Percentiles rank a stretch among this genome's conserved stretches.
Conservation (phyloP, 1,284 basidiomycete genomes). For the Apiotrichum gamsii region DNA sequence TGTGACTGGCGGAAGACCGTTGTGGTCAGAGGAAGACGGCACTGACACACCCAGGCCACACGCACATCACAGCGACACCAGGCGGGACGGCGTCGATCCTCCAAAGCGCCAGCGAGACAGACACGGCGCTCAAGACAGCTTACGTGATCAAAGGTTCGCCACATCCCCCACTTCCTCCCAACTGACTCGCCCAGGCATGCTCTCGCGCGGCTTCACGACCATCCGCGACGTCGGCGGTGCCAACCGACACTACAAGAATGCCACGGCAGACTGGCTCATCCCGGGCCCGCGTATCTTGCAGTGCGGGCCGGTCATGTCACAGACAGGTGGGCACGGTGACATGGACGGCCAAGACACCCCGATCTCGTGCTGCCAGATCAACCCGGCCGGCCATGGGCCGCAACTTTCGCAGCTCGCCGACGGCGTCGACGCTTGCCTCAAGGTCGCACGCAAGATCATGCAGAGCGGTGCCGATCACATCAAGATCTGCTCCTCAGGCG, state of each 20-base stretch:
- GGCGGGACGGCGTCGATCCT: conserved; percentile 21
- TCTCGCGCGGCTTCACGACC: conserved; percentile 52
- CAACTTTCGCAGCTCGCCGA: conserved; percentile 3
- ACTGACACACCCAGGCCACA: conserved; percentile 47
- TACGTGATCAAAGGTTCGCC: conserved; percentile 45
- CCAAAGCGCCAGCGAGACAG: conserved; percentile 29
- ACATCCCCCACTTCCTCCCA: too few species aligned
- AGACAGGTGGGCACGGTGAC: conserved; percentile 20
- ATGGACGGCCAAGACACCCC: conserved; percentile 1
- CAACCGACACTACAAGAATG: conserved; percentile 14
- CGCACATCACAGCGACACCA: conserved; percentile 51
- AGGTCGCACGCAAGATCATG: conserved; percentile 9
- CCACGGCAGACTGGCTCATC: conserved; percentile 18
- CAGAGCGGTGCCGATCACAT: conserved; percentile 17
- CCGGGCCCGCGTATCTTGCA: conserved; percentile 20
- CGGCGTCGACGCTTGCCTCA: conserved; percentile 5
- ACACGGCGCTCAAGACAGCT: conserved; percentile 46
- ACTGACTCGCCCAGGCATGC: too few species aligned
- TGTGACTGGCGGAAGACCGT: too few species aligned
- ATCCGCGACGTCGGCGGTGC: conserved; percentile 47
- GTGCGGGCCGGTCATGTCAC: neutral
- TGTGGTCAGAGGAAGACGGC: too few species aligned
- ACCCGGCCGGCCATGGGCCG: neutral
- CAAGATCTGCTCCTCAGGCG: conserved; percentile 16
- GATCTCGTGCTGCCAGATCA: neutral